Evolutionary conservation across 129 eudicot species (phyloP), one percentile per base, ranked within the genome.

Genomic region (Lonicera japonica): DNA sequence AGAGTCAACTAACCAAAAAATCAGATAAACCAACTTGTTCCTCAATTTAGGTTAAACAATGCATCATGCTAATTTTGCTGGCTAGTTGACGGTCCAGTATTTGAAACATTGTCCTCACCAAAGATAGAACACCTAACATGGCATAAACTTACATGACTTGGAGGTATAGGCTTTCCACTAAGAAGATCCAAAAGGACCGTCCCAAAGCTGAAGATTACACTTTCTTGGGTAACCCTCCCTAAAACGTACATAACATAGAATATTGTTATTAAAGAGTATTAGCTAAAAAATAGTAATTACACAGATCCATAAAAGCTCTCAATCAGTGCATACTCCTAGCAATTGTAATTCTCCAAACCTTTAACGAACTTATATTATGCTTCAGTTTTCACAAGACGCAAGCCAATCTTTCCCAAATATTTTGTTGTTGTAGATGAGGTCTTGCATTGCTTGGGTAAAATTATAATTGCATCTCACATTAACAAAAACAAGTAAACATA

Each of bases 111-210:
- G 15, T 38, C 17, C 46, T 45, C 21, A 13, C 43, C 34, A 43
- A 43, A 43, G 14, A 3, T 8, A 3, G 0, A 18, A 62, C 14
- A 56, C 18, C 53, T 13, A 21, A 13, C 40, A 18, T n/a, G 3
- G 11, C 2, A 38, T 34, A 53, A 23, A 74, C 94, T 77, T 82
- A 85, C 96, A 56, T 85, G 96, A 57, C 87, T 85, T 12, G 96
- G 96, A 21, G 96, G 96, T 54, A 88, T 88, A 82, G 85, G 96
- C 66, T 88, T 88, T 82, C 96, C 94, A 53, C 96, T 88, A 60
- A 88, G 84, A 70, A 88, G 94, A 79, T 88, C 96, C 86, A 88
- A 75, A 68, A 88, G 89, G 41, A 88, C 94, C 67, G 94, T 88
- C 63, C 96, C 96, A 60, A 84, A 88, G 83, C 96, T 84, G 73